Conservation (phyloP, 2,329 filamentous ascomycete species). For the Pyrenophora teres region DNA sequence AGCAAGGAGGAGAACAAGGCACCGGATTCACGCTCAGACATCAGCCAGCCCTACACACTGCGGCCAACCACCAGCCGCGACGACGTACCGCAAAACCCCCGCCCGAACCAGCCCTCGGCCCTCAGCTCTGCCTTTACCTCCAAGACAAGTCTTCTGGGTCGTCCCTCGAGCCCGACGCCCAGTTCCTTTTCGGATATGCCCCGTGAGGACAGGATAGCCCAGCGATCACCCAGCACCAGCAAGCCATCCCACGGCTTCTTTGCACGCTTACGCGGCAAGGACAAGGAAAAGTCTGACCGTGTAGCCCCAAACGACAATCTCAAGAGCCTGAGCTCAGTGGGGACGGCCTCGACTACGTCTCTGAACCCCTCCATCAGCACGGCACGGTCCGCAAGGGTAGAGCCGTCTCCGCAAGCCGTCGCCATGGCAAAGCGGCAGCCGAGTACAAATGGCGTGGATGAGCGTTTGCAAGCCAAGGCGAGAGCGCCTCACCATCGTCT, state of each 20-base stretch:
- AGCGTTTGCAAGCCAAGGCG: conserved; percentile 26
- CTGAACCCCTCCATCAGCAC: conserved; percentile 44
- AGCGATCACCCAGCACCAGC: conserved; percentile 62
- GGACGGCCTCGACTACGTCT: conserved; percentile 46
- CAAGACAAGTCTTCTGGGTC: conserved; percentile 57
- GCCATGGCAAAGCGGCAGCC: conserved; percentile 35
- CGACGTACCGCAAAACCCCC: conserved; percentile 63
- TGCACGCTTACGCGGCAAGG: conserved; percentile 57
- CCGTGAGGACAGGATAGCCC: conserved; percentile 49
- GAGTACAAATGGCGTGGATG: conserved; percentile 24
- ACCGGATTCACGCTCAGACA: conserved; percentile 38
- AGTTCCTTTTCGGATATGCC: conserved; percentile 68
- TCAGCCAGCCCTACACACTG: conserved; percentile 58
- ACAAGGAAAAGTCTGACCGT: conserved; percentile 54
- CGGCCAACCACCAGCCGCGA: conserved; percentile 78
- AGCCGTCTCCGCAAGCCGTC: conserved; percentile 31
- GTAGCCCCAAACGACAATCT: conserved; percentile 42
- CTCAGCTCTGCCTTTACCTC: conserved; percentile 57
- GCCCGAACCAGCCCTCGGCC: conserved; percentile 49
- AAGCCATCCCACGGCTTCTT: conserved; percentile 58
- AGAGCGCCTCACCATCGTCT: conserved; percentile 44
- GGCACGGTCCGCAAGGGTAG: conserved; percentile 32
- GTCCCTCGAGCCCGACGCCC: conserved; percentile 81
- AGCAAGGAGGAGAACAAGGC: conserved; percentile 62
- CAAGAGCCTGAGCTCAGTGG: conserved; percentile 40